Percentiles rank a stretch among this genome's conserved stretches.
These are phyloP conservation scores for Aspergillus quadricinctus DNA, from an alignment of 2,329 filamentous ascomycete genomes.

Conservation along the genomic window DNA sequence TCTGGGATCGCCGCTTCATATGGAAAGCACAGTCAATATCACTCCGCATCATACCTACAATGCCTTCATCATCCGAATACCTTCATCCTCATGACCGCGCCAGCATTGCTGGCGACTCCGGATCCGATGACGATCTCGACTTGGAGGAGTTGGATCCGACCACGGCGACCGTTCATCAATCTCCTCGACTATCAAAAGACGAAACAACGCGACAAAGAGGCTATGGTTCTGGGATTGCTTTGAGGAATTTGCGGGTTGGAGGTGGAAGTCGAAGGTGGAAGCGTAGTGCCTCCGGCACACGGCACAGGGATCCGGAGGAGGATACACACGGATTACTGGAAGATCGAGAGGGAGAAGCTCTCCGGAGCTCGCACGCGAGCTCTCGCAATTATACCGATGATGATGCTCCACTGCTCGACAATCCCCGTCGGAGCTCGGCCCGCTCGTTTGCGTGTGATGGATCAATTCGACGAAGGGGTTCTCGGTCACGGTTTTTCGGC, in stretches of 20 bases:
- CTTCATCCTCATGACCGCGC: constrained; percentile 27
- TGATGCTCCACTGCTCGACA: constrained; percentile 67
- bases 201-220: constrained; percentile 21
- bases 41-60: constrained; percentile 7
- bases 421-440: constrained; percentile 38
- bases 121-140: constrained; percentile 43
- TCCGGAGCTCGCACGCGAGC: constrained; percentile 58
- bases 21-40: neutral
- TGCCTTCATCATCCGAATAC: constrained; percentile 37
- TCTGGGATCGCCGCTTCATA: neutral
- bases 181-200: constrained; percentile 23
- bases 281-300: constrained; percentile 41
- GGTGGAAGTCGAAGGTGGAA: constrained; percentile 41
- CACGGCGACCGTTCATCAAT: constrained; percentile 18
- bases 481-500: constrained; percentile 60
- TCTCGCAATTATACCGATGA: constrained; percentile 56
- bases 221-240: constrained; percentile 39
- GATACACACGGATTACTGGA: constrained; percentile 65
- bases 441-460: constrained; percentile 30
- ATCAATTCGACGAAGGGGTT: constrained; percentile 47
- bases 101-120: constrained; percentile 32
- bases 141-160: constrained; percentile 45
- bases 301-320: constrained; percentile 45
- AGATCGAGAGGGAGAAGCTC: constrained; percentile 53
- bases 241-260: constrained; percentile 50